A percentile compares a stretch with the other conserved stretches of the same genome.
phyloP scores from a whole-genome alignment of 108 stramenopile species.

The Skeletonema menzelii region DNA sequence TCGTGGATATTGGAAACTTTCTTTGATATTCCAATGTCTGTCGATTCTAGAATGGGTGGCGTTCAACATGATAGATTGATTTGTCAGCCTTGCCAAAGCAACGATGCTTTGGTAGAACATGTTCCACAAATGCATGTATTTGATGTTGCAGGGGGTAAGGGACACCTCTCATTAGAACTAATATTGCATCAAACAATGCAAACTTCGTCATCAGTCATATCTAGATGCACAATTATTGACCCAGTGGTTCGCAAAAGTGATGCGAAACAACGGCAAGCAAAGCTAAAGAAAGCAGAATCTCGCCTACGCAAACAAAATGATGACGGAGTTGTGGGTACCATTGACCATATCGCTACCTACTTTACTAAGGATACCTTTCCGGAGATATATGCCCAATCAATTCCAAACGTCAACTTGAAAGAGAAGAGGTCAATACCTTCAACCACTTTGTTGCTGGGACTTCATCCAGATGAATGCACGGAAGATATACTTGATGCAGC shows the following conservation, averaged over 20 bases:
- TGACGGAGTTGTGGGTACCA: background rate
- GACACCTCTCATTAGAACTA: slow-evolving; percentile 65
- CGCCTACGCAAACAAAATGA: slow-evolving; percentile 13
- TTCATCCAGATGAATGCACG: slow-evolving; percentile 75
- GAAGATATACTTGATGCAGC: slow-evolving; percentile 75
- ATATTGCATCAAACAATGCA: slow-evolving; percentile 47
- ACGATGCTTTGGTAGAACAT: slow-evolving; percentile 17
- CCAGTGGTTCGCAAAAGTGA: slow-evolving; percentile 65
- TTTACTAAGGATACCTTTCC: slow-evolving; percentile 19
- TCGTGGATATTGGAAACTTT: slow-evolving; percentile 58
- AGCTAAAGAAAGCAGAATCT: slow-evolving; percentile 17
- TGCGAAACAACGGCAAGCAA: slow-evolving; percentile 14
- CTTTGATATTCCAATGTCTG: slow-evolving; percentile 1
- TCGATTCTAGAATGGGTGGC: background rate
- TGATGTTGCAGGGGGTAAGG: slow-evolving; percentile 79
- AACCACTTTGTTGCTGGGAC: slow-evolving; percentile 47
- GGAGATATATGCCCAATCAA: background rate
- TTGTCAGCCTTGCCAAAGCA: slow-evolving; percentile 7
- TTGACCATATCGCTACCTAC: slow-evolving; percentile 17
- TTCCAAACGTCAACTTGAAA: background rate
- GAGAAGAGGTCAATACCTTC: background rate
- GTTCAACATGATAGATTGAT: background rate
- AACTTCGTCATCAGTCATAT: background rate
- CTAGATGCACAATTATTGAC: slow-evolving; percentile 58
- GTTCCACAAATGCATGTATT: slow-evolving; percentile 18